Base-by-base conservation (phyloP, 768 basidiomycete genomes). In the Lanmaoa rubissima region DNA sequence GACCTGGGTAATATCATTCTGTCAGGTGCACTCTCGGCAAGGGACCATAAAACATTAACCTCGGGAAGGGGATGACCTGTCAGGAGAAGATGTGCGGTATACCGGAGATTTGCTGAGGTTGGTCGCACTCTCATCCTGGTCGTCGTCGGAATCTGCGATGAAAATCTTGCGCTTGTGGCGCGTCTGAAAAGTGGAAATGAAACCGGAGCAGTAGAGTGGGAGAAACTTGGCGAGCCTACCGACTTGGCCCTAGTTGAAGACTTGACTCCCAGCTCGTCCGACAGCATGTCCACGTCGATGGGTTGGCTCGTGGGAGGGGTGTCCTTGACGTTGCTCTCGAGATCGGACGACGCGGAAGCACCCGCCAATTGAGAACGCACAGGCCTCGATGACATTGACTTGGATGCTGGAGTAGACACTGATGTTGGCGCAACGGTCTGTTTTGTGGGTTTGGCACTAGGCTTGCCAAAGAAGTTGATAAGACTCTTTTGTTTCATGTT, bases 231-330 rank as follows among this genome's bases (percentile, higher is more conserved):
- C 9, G 32, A 51, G 62, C 75, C 54, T 57, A 80, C 80, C 51
- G 60, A 71, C 68, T 46, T 68, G 66, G 53, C 55, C 59, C 62
- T 59, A 46, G 66, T 62, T 19, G 69, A 65, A 26, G 75, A 73
- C 21, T 79, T 79, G 41, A 79, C 81, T 13, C 77, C 12, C 17
- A 57, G 81, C 2, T 70, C 61, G 34, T 78, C 80, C 9, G 77
- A 78, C 48, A 84, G 60, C 83, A 90, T 85, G 66, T 91, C 89
- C 11, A 92, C 79, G 61, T 92, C 89, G 54, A 91, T 81, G 31
- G 82, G 77, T 54, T 92, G 88, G 60, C 89, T 92, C 3, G 88
- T 88, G 0, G 89, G 89, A 28, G 90, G 90, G 2, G 88, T 89
- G 16, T 81, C 79, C 31, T 73, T 75, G 40, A 64, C 53, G 60